A percentile compares a stretch with the other conserved stretches of the same genome.
Conservation (phyloP, 2,329 filamentous ascomycete genomes). For the Rutstroemia sp. region DNA sequence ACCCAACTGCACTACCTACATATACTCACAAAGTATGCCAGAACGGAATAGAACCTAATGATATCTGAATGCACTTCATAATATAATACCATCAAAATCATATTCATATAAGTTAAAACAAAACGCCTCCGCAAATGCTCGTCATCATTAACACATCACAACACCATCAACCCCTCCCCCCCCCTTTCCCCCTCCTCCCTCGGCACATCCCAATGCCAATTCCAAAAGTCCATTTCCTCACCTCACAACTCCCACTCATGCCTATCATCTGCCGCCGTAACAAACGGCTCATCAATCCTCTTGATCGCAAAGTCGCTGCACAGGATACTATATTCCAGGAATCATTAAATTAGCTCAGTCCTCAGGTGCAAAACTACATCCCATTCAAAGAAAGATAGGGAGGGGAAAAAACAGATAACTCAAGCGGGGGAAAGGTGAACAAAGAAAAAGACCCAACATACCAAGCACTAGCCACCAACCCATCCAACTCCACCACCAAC, state of each 20-base stretch:
- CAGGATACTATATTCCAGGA: constrained; percentile 59
- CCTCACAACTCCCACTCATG: constrained; percentile 63
- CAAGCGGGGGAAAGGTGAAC: too few relatives aligned
- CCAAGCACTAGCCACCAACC: constrained; percentile 85
- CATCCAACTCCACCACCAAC: constrained; percentile 82
- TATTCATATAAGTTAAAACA: too few relatives aligned
- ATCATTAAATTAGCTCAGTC: too few relatives aligned
- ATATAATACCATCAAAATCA: too few relatives aligned
- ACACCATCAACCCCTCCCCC: neutral
- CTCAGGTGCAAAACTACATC: neutral
- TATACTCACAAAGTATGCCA: too few relatives aligned
- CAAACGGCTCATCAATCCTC: constrained; percentile 87
- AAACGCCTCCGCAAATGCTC: too few relatives aligned
- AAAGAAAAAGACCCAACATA: constrained; percentile 45
- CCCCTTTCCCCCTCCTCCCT: too few relatives aligned
- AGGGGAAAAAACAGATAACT: too few relatives aligned
- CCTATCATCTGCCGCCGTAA: constrained; percentile 62
- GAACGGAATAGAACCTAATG: too few relatives aligned
- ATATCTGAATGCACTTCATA: too few relatives aligned
- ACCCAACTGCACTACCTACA: too few relatives aligned
- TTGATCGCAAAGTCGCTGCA: constrained; percentile 95
- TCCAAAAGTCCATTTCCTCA: neutral
- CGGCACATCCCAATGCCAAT: too few relatives aligned
- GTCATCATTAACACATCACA: neutral
- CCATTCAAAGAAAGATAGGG: neutral